phyloP scores from a whole-genome alignment of 2,329 filamentous ascomycete genomes.

The Metarhizium humberi region DNA sequence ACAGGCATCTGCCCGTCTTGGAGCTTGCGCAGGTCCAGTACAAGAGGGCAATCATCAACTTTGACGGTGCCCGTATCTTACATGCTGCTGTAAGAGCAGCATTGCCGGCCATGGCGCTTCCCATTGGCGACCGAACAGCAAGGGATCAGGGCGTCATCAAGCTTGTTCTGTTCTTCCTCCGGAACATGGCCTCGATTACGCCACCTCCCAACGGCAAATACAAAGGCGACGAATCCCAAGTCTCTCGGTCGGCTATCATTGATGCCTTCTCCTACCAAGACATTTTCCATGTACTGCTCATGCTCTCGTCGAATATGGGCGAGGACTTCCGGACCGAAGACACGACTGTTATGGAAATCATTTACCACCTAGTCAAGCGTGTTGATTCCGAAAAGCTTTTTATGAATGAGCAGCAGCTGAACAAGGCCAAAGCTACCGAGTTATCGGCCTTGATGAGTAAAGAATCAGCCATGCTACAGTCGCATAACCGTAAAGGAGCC shows the following conservation, averaged over 20 bases:
- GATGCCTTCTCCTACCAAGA: slow-evolving; percentile 87
- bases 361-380: slow-evolving; percentile 89
- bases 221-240: slow-evolving; percentile 82
- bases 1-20: slow-evolving; percentile 82
- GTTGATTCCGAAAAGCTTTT: slow-evolving; percentile 79
- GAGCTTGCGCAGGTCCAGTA: slow-evolving; percentile 82
- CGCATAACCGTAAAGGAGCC: slow-evolving; percentile 68
- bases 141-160: slow-evolving; percentile 91
- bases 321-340: slow-evolving; percentile 90
- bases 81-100: slow-evolving; percentile 73
- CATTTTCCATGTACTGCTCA: slow-evolving; percentile 76
- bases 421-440: slow-evolving; percentile 61
- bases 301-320: slow-evolving; percentile 83
- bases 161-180: slow-evolving; percentile 77
- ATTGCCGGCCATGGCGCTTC: slow-evolving; percentile 74
- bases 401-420: slow-evolving; percentile 66
- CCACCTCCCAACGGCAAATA: slow-evolving; percentile 63
- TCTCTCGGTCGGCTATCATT: slow-evolving; percentile 79
- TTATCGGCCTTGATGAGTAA: slow-evolving; percentile 67
- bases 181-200: slow-evolving; percentile 80
- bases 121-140: slow-evolving; percentile 63
- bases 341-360: slow-evolving; percentile 77
- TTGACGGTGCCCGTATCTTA: slow-evolving; percentile 66
- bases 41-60: slow-evolving; percentile 81
- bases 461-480: slow-evolving; percentile 73